Conservation (phyloP, 768 basidiomycete species). For the Rhodotorula paludigena region DNA sequence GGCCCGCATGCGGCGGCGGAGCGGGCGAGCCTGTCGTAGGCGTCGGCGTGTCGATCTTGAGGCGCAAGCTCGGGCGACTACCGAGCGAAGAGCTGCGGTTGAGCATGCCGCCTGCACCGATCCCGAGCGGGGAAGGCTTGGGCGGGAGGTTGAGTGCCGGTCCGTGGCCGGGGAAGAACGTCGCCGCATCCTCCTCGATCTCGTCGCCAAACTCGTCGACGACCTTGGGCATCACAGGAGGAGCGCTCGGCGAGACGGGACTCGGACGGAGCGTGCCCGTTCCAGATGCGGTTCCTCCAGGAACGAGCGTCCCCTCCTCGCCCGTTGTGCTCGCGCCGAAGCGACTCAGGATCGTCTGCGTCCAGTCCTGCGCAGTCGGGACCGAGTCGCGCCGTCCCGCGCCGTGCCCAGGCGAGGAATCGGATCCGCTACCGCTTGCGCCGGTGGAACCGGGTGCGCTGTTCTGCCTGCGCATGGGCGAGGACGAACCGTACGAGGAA, state of each 20-base stretch:
- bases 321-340: conserved; percentile 15
- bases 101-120: too few relatives aligned
- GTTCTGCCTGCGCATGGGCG: conserved; percentile 21
- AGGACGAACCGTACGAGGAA: conserved; percentile 11
- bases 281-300: conserved; percentile 4
- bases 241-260: not conserved
- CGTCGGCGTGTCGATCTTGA: conserved; percentile 17
- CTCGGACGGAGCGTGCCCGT: not conserved
- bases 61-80: conserved; percentile 27
- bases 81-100: conserved; percentile 6
- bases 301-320: conserved; percentile 23
- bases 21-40: not conserved
- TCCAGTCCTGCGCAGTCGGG: conserved; percentile 30
- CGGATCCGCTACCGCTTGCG: not conserved
- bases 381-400: conserved; percentile 10
- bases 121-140: conserved; percentile 3
- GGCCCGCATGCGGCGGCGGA: not conserved
- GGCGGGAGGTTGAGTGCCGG: not conserved
- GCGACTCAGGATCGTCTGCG: conserved; percentile 19
- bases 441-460: conserved; percentile 5
- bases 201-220: conserved; percentile 37
- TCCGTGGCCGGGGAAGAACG: conserved; percentile 28
- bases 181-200: conserved; percentile 25
- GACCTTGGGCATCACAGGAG: conserved; percentile 5
- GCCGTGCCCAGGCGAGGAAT: not conserved